A percentile compares a stretch with the other conserved stretches of the same genome.
Conservation (phyloP, 73 alveolate genomes). For the Durusdinium trenchii region DNA sequence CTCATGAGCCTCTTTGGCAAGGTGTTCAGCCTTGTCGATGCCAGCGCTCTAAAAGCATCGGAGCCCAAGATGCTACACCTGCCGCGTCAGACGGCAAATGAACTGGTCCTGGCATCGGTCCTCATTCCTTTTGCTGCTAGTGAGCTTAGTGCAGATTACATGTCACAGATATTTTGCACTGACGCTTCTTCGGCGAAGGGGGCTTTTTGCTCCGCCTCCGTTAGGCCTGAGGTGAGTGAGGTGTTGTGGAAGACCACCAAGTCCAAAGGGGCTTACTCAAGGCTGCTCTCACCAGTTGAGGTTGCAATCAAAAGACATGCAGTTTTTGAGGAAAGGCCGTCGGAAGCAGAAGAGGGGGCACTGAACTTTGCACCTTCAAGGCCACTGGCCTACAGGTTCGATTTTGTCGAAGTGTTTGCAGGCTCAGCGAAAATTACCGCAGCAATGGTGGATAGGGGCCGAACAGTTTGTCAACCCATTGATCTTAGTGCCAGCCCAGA, state of each 20-base stretch:
- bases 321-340: too few species aligned
- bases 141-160: neutral
- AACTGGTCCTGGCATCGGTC: neutral
- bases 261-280: neutral
- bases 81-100: neutral
- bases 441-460: too few species aligned
- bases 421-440: too few species aligned
- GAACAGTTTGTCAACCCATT: too few species aligned
- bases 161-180: neutral
- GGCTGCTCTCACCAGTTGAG: neutral
- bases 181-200: neutral
- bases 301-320: too few species aligned
- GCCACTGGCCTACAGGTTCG: too few species aligned
- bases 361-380: too few species aligned
- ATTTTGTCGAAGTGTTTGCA: too few species aligned
- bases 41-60: neutral
- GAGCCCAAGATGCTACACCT: neutral
- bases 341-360: too few species aligned
- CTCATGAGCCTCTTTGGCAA: neutral
- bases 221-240: neutral
- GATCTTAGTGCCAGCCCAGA: too few species aligned
- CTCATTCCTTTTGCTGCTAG: neutral
- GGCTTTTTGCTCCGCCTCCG: neutral
- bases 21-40: neutral
- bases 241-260: neutral